phyloP scores from a whole-genome alignment of 2,329 filamentous ascomycete genomes.

The Aspergillus flavus region DNA sequence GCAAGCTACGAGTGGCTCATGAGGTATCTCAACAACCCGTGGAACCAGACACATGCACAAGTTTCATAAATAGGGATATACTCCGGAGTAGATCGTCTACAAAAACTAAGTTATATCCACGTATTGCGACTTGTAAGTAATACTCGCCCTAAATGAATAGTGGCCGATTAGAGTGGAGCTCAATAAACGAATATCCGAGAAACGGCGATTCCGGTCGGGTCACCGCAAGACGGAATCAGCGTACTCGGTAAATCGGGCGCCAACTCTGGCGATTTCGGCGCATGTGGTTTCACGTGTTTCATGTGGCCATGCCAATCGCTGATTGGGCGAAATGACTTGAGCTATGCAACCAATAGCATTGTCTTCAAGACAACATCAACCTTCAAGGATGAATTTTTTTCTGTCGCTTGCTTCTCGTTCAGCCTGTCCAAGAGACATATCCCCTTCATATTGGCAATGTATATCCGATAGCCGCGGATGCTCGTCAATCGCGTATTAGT shows the following conservation, averaged over 20 bases:
- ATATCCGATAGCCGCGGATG: not conserved
- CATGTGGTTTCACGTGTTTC: constrained; percentile 24
- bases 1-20: constrained; percentile 89
- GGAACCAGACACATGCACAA: constrained; percentile 13
- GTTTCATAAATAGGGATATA: constrained; percentile 17
- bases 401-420: constrained; percentile 1
- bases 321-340: constrained; percentile 22
- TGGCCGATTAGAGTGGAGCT: constrained; percentile 21
- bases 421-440: not conserved
- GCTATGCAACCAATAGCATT: constrained; percentile 19
- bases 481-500: not conserved
- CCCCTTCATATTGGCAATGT: constrained; percentile 6
- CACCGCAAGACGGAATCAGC: constrained; percentile 33
- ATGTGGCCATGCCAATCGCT: constrained; percentile 13
- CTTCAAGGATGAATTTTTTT: not conserved
- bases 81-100: not conserved
- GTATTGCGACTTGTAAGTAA: constrained; percentile 31
- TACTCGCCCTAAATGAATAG: constrained; percentile 27
- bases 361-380: constrained; percentile 16
- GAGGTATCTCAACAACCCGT: constrained; percentile 43
- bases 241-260: constrained; percentile 16
- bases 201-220: constrained; percentile 29
- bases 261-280: constrained; percentile 34
- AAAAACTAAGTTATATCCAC: not conserved
- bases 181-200: constrained; percentile 26